A percentile compares a stretch with the other conserved stretches of the same genome.
phyloP scores from a whole-genome alignment of 2,329 filamentous ascomycete genomes.

The Fusarium floridanum region DNA sequence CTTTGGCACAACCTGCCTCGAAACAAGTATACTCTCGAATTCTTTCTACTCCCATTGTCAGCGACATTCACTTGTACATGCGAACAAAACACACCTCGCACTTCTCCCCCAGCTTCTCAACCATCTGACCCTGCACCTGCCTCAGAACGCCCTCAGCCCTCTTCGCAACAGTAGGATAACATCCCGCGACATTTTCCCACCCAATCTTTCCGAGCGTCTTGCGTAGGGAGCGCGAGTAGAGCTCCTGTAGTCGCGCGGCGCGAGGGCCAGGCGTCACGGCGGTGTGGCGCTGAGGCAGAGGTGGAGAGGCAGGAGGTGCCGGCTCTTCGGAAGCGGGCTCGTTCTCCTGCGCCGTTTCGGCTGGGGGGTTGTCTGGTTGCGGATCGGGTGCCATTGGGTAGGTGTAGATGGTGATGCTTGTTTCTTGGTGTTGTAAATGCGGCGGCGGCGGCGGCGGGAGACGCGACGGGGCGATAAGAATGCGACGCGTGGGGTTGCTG shows the following conservation, averaged over 20 bases:
- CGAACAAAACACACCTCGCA: conserved; percentile 58
- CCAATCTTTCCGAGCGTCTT: conserved; percentile 68
- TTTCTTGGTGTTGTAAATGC: conserved; percentile 14
- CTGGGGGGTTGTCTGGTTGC: conserved; percentile 23
- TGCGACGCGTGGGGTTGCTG: conserved; percentile 41
- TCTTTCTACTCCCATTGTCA: conserved; percentile 58
- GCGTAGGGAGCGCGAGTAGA: conserved; percentile 65
- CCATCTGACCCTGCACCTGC: conserved; percentile 70
- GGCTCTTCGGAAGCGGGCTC: background rate
- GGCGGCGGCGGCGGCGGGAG: conserved; percentile 12
- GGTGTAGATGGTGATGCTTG: background rate
- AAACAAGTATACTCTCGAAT: conserved; percentile 67
- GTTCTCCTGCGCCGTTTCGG: conserved; percentile 12
- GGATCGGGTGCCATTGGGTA: conserved; percentile 40
- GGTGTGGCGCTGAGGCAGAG: conserved; percentile 57
- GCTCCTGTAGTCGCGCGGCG: conserved; percentile 65
- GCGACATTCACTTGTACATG: background rate
- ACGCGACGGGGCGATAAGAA: conserved; percentile 39
- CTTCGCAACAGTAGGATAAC: conserved; percentile 71
- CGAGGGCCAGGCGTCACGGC: conserved; percentile 67
- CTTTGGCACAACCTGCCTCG: conserved; percentile 66
- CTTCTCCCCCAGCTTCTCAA: conserved; percentile 65
- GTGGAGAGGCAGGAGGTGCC: conserved; percentile 50
- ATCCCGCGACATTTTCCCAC: conserved; percentile 70
- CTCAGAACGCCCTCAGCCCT: conserved; percentile 64